Evolutionary conservation across 768 basidiomycete genomes (phyloP).

Genomic region (Lentinula aciculospora): DNA sequence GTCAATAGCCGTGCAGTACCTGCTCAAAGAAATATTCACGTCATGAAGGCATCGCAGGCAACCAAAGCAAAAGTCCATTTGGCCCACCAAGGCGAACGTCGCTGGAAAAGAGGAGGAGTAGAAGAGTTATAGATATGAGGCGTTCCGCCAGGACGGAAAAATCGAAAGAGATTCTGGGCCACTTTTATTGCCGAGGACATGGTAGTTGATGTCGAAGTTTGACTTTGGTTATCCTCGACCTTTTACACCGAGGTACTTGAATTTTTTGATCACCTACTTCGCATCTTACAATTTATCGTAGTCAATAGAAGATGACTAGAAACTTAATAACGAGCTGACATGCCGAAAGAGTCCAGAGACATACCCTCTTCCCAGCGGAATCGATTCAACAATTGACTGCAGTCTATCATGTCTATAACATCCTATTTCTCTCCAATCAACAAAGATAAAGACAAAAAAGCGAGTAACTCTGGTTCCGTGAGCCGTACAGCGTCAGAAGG

Average conservation of each 20-base stretch:
- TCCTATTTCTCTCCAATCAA: slow-evolving; percentile 1
- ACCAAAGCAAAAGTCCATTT: slow-evolving; percentile 4
- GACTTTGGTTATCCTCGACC: background rate
- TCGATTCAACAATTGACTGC: no score
- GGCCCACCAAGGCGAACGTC: slow-evolving; percentile 6
- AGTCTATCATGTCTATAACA: slow-evolving; percentile 1
- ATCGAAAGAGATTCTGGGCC: background rate
- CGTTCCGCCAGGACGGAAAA: slow-evolving; percentile 3
- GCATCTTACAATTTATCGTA: no score
- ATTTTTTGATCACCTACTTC: background rate
- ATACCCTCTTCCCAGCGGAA: no score
- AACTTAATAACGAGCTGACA: no score
- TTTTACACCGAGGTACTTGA: background rate
- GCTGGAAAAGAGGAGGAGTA: background rate
- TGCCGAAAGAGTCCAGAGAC: no score
- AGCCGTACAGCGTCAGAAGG: background rate
- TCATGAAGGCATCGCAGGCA: slow-evolving; percentile 7
- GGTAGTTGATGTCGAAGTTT: background rate
- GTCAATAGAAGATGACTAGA: no score
- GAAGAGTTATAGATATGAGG: background rate
- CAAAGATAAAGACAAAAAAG: background rate
- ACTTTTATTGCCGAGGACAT: background rate
- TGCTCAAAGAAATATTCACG: background rate
- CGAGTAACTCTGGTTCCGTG: background rate
- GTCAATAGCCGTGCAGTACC: background rate